These are phyloP conservation scores for Pezicula carpinea DNA, from an alignment of 2,329 filamentous ascomycete genomes.

Conservation along the genomic window DNA sequence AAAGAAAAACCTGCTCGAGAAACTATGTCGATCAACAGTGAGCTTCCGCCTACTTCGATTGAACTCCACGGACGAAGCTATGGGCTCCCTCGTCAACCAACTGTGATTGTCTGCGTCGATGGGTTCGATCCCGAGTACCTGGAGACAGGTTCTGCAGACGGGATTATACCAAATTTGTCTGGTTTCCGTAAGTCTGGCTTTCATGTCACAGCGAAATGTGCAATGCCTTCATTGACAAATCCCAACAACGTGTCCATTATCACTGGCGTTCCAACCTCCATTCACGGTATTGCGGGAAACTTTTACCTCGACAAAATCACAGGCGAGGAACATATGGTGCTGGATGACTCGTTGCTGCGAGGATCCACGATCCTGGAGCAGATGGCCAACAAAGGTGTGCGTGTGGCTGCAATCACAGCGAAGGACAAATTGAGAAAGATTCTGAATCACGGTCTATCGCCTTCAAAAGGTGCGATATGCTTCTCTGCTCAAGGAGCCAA, in stretches of 20 bases:
- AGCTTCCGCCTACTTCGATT: too few relatives aligned
- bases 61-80: conserved; percentile 28
- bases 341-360: conserved; percentile 35
- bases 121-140: conserved; percentile 40
- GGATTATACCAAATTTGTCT: conserved; percentile 26
- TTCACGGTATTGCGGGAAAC: conserved; percentile 39
- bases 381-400: conserved; percentile 33
- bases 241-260: conserved; percentile 42
- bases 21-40: too few relatives aligned
- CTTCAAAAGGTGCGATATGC: conserved; percentile 28
- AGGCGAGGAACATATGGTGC: conserved; percentile 35
- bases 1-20: too few relatives aligned
- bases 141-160: conserved; percentile 28
- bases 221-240: conserved; percentile 41
- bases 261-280: conserved; percentile 33
- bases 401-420: conserved; percentile 38
- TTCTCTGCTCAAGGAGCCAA: conserved; percentile 34
- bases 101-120: conserved; percentile 38
- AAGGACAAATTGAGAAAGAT: conserved; percentile 41
- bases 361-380: conserved; percentile 37
- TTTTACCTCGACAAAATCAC: conserved; percentile 37
- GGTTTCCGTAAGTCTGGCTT: conserved; percentile 32
- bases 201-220: conserved; percentile 32
- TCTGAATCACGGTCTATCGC: conserved; percentile 30
- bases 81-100: conserved; percentile 29